Base-by-base conservation (phyloP, 768 basidiomycete genomes). In the Wakefieldia striispora region DNA sequence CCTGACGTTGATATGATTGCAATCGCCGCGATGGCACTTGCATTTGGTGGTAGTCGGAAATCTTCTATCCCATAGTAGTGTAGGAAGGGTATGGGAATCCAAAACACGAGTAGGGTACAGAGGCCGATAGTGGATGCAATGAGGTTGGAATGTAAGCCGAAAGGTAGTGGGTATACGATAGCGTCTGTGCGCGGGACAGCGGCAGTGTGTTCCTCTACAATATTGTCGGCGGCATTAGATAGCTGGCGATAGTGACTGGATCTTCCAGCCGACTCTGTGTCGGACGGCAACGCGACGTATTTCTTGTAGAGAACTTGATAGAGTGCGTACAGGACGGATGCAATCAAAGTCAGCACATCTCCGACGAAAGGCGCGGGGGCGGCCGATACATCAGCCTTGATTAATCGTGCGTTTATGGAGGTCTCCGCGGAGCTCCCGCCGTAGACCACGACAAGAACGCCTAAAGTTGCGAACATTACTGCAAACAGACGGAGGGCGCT, bases 301-400 rank as follows among this genome's bases (percentile, higher is more conserved):
- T 76, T 80, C 72, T 91, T 93, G 79, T 93, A 93, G 36, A 90
- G 63, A 39, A 92, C 90, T 72, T 91, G 89, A 57, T 91, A 91
- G 6, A 88, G 68, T 13, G 83, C 88, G 63, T 87, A 91, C 13
- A 75, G 70, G 49, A 92, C 58, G 4, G 90, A 86, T 6, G 87
- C 88, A 14, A 79, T 51, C 26, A 93, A 77, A 1, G 88, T 88
- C 45, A 93, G 63, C 20, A 86, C 57, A 59, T 91, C 82, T n/a
- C 91, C 91, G 21, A 86, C 38, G 19, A 91, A 70, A 11, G 88
- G 84, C 2, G 81, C 74, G 0, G 76, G 23, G 73, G 75, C 24
- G 24, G 31, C 42, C 3, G 57, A 49, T 20, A 16, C 11, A 20
- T 42, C 39, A 21, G 26, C 43, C 16, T 46, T 21, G n/a, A 10